Conservation (phyloP, 75 land plant genomes). For the Pseudotsuga menziesii region DNA sequence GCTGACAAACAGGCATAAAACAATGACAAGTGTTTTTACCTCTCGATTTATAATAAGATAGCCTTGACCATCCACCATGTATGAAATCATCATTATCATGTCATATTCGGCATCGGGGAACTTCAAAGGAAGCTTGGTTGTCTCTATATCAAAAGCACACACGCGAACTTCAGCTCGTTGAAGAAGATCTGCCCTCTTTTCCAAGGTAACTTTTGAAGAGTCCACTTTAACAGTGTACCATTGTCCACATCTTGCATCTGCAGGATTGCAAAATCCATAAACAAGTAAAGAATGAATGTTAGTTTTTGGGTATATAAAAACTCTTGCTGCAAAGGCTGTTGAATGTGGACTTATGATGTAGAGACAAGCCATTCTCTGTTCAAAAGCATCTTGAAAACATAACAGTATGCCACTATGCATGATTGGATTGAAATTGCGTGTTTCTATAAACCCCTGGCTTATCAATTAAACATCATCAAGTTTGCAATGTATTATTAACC, state of each 20-base stretch:
- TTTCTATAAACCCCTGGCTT: neutral
- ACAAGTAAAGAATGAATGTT: neutral
- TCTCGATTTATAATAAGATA: slow-evolving; percentile 91
- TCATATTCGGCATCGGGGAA: slow-evolving; percentile 99
- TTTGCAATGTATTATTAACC: neutral
- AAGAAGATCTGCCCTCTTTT: slow-evolving; percentile 78
- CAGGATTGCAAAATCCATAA: neutral
- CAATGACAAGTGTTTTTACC: slow-evolving; percentile 31
- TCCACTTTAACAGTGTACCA: slow-evolving; percentile 96
- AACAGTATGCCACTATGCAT: neutral
- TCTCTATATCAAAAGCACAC: slow-evolving; percentile 99
- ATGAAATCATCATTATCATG: slow-evolving; percentile 95
- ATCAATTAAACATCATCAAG: neutral
- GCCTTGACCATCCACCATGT: slow-evolving; percentile 98
- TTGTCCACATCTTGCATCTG: slow-evolving; percentile 94
- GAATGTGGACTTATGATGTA: neutral
- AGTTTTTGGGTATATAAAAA: no score
- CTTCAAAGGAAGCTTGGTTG: slow-evolving; percentile 97
- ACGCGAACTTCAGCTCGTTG: slow-evolving; percentile 98
- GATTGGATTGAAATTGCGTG: neutral
- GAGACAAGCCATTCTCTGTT: neutral
- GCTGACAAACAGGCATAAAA: neutral
- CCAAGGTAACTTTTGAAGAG: slow-evolving; percentile 54
- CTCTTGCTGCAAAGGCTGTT: neutral
- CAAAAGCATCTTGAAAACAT: neutral